phyloP scores from a whole-genome alignment of 306 rosid species.

The Lathyrus oleraceus region DNA sequence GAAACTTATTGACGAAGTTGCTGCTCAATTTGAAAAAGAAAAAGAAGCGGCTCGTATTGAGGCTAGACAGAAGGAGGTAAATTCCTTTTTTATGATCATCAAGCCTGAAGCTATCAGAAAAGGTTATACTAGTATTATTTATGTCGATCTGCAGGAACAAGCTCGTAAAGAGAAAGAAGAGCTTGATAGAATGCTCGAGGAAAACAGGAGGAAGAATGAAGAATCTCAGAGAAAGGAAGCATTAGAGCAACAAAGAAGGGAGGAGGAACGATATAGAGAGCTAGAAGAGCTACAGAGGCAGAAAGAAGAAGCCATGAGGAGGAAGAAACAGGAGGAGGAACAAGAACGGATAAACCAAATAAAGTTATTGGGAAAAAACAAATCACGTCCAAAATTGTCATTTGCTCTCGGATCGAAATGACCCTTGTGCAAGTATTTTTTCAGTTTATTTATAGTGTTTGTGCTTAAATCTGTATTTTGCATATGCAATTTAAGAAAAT shows the following conservation, averaged over 20 bases:
- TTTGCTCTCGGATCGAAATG: constrained; percentile 92
- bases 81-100: not conserved
- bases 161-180: constrained; percentile 74
- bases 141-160: constrained; percentile 58
- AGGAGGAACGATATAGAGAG: constrained; percentile 92
- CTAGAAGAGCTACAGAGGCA: constrained; percentile 98
- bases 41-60: constrained; percentile 72
- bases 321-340: constrained; percentile 90
- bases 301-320: constrained; percentile 83
- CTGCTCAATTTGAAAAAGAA: constrained; percentile 72
- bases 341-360: constrained; percentile 81
- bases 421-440: constrained; percentile 20
- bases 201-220: constrained; percentile 76
- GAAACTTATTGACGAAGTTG: constrained; percentile 65
- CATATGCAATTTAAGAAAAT: constrained; percentile 39
- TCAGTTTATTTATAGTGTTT: not conserved
- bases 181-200: constrained; percentile 82
- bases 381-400: constrained; percentile 90
- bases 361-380: constrained; percentile 93
- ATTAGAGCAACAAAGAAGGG: constrained; percentile 87
- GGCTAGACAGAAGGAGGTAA: constrained; percentile 76
- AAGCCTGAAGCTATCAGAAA: constrained; percentile 4
- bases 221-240: constrained; percentile 93
- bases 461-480: constrained; percentile 17
- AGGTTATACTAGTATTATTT: not conserved